phyloP scores from a whole-genome alignment of 1,284 basidiomycete genomes.

The Exsudoporus floridanus region DNA sequence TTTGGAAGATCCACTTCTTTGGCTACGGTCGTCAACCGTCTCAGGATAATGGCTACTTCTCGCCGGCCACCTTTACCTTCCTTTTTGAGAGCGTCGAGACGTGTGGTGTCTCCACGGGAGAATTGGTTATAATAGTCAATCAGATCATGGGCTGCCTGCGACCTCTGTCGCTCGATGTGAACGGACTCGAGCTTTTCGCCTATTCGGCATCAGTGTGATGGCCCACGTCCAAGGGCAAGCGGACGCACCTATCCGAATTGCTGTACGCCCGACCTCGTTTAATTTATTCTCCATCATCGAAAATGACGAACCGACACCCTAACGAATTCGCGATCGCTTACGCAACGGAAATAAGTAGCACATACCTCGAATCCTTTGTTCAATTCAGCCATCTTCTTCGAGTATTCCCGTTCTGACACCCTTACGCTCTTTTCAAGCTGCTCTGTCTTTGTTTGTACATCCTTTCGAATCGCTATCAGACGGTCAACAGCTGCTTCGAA shows the following conservation, averaged over 20 bases:
- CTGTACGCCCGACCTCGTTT: slow-evolving; percentile 92
- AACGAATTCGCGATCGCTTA: slow-evolving; percentile 11
- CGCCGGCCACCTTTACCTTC: slow-evolving; percentile 85
- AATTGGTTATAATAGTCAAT: slow-evolving; percentile 96
- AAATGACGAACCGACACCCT: slow-evolving; percentile 85
- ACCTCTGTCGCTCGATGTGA: slow-evolving; percentile 88
- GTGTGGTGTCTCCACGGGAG: slow-evolving; percentile 78
- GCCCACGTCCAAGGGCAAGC: slow-evolving; percentile 3
- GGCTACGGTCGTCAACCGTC: slow-evolving; percentile 84
- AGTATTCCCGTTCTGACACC: slow-evolving; percentile 90
- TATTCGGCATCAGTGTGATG: slow-evolving; percentile 32
- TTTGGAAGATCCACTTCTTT: slow-evolving; percentile 88
- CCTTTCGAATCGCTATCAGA: slow-evolving; percentile 80
- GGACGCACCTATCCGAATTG: slow-evolving; percentile 84
- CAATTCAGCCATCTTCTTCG: slow-evolving; percentile 88
- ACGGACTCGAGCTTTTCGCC: slow-evolving; percentile 96
- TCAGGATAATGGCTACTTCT: slow-evolving; percentile 87
- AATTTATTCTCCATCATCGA: slow-evolving; percentile 84
- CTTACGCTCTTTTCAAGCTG: slow-evolving; percentile 91
- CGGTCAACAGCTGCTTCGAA: slow-evolving; percentile 90
- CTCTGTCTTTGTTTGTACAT: slow-evolving; percentile 86
- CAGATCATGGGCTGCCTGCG: slow-evolving; percentile 93
- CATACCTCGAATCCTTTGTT: slow-evolving; percentile 89
- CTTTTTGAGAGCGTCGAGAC: slow-evolving; percentile 80
- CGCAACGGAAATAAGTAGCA: slow-evolving; percentile 3